These are phyloP conservation scores for Miscanthus lutarioriparius DNA, from an alignment of 176 grass and related monocot species.

Conservation along the genomic window DNA sequence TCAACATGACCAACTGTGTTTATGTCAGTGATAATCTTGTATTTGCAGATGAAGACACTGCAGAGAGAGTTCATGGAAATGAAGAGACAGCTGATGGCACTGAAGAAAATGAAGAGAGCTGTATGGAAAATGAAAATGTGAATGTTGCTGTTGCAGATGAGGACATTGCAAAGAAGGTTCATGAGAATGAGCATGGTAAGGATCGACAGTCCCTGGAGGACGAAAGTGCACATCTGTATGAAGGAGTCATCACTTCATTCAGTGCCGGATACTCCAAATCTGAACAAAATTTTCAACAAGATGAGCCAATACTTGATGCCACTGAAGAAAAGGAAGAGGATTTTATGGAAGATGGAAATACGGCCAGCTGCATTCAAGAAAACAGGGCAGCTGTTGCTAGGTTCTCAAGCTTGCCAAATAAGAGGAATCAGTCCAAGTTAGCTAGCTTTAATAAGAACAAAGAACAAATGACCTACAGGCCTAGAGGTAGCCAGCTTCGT, in stretches of 20 bases:
- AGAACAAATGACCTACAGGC: slow-evolving; percentile 36
- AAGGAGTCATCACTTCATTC: slow-evolving; percentile 47
- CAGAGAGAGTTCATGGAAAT: slow-evolving; percentile 1
- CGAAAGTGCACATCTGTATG: slow-evolving; percentile 36
- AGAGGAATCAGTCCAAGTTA: slow-evolving; percentile 33
- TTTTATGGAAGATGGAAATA: slow-evolving; percentile 15
- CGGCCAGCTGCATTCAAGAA: background rate
- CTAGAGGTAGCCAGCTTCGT: slow-evolving; percentile 26
- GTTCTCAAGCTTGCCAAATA: slow-evolving; percentile 47
- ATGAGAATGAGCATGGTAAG: slow-evolving; percentile 10
- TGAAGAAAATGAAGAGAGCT: slow-evolving; percentile 41
- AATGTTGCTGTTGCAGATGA: slow-evolving; percentile 17
- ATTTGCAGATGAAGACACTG: background rate
- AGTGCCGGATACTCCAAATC: slow-evolving; percentile 42
- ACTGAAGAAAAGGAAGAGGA: slow-evolving; percentile 41
- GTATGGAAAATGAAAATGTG: slow-evolving; percentile 2
- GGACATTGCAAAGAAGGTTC: slow-evolving; percentile 3
- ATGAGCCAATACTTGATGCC: slow-evolving; percentile 1
- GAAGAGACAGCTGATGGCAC: background rate
- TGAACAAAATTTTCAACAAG: slow-evolving; percentile 43
- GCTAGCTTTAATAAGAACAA: slow-evolving; percentile 38
- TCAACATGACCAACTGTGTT: background rate
- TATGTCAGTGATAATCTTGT: slow-evolving; percentile 7
- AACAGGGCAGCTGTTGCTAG: background rate
- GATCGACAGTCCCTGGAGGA: background rate